A percentile compares a stretch with the other conserved stretches of the same genome.
Conservation (phyloP, 176 grass and related monocot genomes). For the Rhynchospora tenuis region DNA sequence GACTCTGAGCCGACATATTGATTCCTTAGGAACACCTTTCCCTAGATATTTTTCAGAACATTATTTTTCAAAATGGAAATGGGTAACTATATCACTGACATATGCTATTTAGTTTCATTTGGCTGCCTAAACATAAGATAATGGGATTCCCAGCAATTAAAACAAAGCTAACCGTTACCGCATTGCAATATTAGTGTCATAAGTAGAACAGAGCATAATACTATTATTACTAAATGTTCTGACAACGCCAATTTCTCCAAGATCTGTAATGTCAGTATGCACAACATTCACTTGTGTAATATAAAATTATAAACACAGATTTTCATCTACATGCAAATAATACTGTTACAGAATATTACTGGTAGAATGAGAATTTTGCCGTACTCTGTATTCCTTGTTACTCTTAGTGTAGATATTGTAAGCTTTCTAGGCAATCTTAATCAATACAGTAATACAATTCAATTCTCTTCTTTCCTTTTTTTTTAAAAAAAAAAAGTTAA, state of each 20-base stretch:
- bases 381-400: too few species aligned
- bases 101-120: neutral
- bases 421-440: too few species aligned
- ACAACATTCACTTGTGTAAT: neutral
- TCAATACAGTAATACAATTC: too few species aligned
- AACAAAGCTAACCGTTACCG: neutral
- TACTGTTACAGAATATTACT: too few species aligned
- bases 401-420: too few species aligned
- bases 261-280: neutral
- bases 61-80: neutral
- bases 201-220: neutral
- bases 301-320: too few species aligned
- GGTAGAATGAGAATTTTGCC: too few species aligned
- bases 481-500: too few species aligned
- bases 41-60: neutral
- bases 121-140: neutral
- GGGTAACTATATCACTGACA: neutral
- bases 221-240: neutral
- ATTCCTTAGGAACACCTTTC: neutral
- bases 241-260: neutral
- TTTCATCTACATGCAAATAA: too few species aligned
- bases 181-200: neutral
- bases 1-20: constrained; percentile 14
- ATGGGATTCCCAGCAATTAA: neutral
- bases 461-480: too few species aligned